Base-by-base conservation (phyloP, 345 rosid species). In the Streptanthus diversifolius region DNA sequence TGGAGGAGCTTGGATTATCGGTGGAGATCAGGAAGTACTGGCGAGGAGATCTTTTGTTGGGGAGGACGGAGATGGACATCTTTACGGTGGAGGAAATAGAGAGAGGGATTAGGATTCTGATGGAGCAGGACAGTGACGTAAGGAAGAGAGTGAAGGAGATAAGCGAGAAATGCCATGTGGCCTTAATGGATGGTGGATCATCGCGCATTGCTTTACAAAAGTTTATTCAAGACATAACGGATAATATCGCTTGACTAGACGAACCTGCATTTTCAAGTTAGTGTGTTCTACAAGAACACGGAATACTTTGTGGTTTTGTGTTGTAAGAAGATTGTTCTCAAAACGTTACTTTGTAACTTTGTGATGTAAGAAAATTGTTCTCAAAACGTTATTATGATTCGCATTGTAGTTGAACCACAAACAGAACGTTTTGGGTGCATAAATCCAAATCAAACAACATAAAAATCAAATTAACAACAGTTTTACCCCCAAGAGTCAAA, bases 151-250 rank as follows among this genome's bases (percentile, higher is more conserved):
- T 79, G 29, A 79, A 70, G 56, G 71, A 75, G 24, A 57, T 69
- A 64, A 77, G 77, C 5, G 61, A 61, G 2, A 77, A 19, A 60
- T 53, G 85, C 35, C 73, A 80, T 10, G 32, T 11, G 22, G 80
- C 85, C 0, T 11, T 83, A 40, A 44, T 14, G 66, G 74, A 79
- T 0, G 81, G 81, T 58, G 86, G 86, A 44, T 82, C 87, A 11
- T 77, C 87, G 1, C 8, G 37, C 32, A 0, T 51, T 39, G 58
- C 73, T 1, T 13, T 81, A 36, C 44, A 40, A n/a, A 74, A 73
- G 43, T 81, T 83, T 15, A 56, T 80, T 3, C 5, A 49, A 12
- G 73, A 81, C 64, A 63, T 81, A 0, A 24, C 21, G 3, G 40
- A 62, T 25, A 41, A 66, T 12, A 41, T 57, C 0, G 45, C 9